phyloP scores from a whole-genome alignment of 2,329 filamentous ascomycete species.

The Talaromyces albobiverticillius region DNA sequence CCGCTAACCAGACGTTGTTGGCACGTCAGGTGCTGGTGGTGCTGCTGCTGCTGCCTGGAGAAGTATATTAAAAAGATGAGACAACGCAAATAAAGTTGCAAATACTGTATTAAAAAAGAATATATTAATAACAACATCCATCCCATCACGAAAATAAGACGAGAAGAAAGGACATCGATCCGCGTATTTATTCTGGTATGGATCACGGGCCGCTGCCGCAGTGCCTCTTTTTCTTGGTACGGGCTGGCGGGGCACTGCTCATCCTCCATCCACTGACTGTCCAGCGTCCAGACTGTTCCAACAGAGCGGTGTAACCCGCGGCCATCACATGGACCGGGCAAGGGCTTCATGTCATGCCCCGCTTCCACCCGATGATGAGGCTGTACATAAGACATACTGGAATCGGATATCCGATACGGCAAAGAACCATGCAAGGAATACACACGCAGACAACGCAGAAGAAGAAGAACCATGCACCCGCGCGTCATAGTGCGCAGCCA shows the following conservation, averaged over 20 bases:
- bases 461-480: background rate
- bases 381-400: too few relatives aligned
- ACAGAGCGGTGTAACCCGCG: background rate
- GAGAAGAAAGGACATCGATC: too few relatives aligned
- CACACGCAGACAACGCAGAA: too few relatives aligned
- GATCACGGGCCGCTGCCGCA: slow-evolving; percentile 5
- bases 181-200: background rate
- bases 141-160: too few relatives aligned
- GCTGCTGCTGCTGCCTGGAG: background rate
- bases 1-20: too few relatives aligned
- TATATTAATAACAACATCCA: too few relatives aligned
- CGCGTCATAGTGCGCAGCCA: background rate
- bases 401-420: too few relatives aligned
- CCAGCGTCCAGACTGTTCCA: too few relatives aligned
- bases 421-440: too few relatives aligned
- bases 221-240: background rate
- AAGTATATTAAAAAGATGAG: background rate
- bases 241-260: background rate
- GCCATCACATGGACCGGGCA: background rate
- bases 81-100: too few relatives aligned
- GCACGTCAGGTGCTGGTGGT: background rate
- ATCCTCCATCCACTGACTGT: background rate
- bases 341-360: too few relatives aligned
- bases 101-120: too few relatives aligned
- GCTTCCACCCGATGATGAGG: slow-evolving; percentile 1